Conservation (phyloP, 1,284 basidiomycete species). For the Amylostereum areolatum region DNA sequence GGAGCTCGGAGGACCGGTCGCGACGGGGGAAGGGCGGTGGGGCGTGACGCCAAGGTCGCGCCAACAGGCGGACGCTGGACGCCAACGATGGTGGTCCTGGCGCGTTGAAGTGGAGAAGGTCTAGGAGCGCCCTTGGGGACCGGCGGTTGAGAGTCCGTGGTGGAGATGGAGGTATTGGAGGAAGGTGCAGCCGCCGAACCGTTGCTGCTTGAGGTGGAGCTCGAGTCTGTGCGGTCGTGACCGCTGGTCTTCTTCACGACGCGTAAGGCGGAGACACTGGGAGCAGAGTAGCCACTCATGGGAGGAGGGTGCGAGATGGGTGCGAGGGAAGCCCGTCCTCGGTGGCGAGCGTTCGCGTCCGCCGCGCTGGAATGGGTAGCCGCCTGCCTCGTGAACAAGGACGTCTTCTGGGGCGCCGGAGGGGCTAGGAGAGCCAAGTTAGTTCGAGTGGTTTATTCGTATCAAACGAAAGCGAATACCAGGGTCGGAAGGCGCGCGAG, state of each 20-base stretch:
- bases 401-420: slow-evolving; percentile 2
- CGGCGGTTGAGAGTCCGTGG: background rate
- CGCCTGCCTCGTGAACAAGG: too few species aligned
- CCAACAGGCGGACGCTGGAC: slow-evolving; percentile 17
- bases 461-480: background rate
- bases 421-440: background rate
- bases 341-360: slow-evolving; percentile 1
- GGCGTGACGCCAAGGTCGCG: background rate
- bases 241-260: slow-evolving; percentile 37
- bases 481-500: background rate
- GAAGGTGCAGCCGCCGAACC: background rate
- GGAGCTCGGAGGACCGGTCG: too few species aligned
- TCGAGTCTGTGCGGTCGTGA: slow-evolving; percentile 9
- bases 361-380: too few species aligned
- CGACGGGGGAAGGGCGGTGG: background rate
- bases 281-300: background rate
- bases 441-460: background rate
- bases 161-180: background rate
- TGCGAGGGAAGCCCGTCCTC: slow-evolving; percentile 10
- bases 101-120: background rate
- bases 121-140: background rate
- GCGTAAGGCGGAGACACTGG: slow-evolving; percentile 34
- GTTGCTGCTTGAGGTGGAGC: background rate
- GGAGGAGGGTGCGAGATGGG: slow-evolving; percentile 19
- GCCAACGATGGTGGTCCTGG: slow-evolving; percentile 11